Evolutionary conservation across 805 yeast species (phyloP), one percentile per base, ranked within the genome.

Genomic region (Metschnikowia cerradonensis): DNA sequence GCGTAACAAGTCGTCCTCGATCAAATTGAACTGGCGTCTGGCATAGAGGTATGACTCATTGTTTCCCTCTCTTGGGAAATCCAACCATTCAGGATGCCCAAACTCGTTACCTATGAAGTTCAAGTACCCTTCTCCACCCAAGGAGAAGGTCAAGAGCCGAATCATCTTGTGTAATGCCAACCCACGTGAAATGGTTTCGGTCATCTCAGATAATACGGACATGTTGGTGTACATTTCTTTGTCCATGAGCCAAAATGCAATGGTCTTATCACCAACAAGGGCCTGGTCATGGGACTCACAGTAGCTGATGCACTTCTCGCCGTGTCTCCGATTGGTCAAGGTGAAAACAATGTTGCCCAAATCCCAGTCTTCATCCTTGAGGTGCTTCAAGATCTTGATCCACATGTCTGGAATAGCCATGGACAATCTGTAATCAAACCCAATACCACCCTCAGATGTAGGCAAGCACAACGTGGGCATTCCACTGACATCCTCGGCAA

Each of bases 321-420:
- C 82, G 67, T 90, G 83, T 57, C 99, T 80, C 62, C 98, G 80
- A 70, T 92, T 94, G 33, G 96, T 83, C 60, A 92, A 77, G 1
- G 96, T 88, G 64, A 81, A 84, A 19, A 83, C 84, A 50, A 92
- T 90, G 53, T 78, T 73, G 41, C 86, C 90, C 73, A 92, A 69
- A 61, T 91, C 90, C 99, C 99, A 92, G 47, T 89, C 86, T 53
- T 91, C 96, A 67, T 92, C 98, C 41, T 70, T 63, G 52, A 78
- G 71, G 65, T 91, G 97, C 65, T 94, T 92, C 59, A 92, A 71
- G 44, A 90, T 68, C 67, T 94, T 94, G 72, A 92, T 92, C 99
- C 99, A 92, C 98, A 92, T 92, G 67, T 92, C 99, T 3, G 99
- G 99, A 52, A 92, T 76, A 1, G 98, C 97, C 99, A 92, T 92